Evolutionary conservation across 805 yeast species (phyloP).

Genomic region (Kuraishia hungarica): DNA sequence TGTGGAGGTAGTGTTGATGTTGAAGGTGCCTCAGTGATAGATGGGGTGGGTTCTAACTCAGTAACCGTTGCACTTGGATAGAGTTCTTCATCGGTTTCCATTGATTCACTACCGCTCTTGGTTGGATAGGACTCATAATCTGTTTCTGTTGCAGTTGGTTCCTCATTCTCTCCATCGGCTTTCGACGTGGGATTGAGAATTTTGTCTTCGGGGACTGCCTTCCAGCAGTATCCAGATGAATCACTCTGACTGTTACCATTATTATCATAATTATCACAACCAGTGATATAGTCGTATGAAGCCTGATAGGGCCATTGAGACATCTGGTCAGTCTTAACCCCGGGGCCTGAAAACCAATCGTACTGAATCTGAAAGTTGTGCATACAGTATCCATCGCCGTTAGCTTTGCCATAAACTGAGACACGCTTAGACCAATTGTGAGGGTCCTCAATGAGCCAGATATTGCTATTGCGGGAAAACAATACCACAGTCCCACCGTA

Average conservation of each 20-base stretch:
- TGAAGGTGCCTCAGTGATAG: too few species aligned
- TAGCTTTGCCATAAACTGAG: slow-evolving; percentile 13
- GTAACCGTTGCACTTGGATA: too few species aligned
- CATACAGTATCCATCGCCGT: slow-evolving; percentile 11
- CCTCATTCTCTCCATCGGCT: too few species aligned
- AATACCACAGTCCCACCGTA: slow-evolving; percentile 13
- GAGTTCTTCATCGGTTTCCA: too few species aligned
- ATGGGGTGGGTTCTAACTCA: too few species aligned
- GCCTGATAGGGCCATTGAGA: neutral
- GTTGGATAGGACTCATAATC: too few species aligned
- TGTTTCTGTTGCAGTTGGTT: too few species aligned
- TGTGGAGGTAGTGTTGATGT: too few species aligned
- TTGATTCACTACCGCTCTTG: too few species aligned
- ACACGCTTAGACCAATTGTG: slow-evolving; percentile 19
- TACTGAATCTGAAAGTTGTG: slow-evolving; percentile 22
- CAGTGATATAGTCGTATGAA: neutral
- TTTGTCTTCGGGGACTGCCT: neutral
- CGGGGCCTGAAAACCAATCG: slow-evolving; percentile 13
- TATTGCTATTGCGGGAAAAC: slow-evolving; percentile 15
- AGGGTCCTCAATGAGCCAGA: slow-evolving; percentile 14
- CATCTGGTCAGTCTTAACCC: neutral
- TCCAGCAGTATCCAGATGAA: neutral
- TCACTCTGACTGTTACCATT: neutral
- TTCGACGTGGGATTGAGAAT: too few species aligned
- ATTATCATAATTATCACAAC: neutral